Percentiles rank a stretch among this genome's conserved stretches.
Conservation (phyloP, 768 basidiomycete genomes). For the Suillus americanus region DNA sequence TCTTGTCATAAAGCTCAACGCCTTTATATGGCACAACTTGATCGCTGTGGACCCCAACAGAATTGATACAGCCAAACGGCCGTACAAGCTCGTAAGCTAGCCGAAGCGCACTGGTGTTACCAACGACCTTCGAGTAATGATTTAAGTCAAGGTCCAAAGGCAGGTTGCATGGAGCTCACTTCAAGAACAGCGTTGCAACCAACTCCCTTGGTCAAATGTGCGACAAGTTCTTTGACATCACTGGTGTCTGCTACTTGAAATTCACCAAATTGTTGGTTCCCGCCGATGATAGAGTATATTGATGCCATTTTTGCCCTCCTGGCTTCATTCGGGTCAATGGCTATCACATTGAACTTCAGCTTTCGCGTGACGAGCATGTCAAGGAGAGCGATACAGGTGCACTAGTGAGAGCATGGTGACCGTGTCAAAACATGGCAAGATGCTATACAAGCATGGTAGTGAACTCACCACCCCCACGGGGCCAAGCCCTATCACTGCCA, state of each 20-base stretch:
- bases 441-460: slow-evolving; percentile 2
- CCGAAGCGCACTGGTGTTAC: slow-evolving; percentile 60
- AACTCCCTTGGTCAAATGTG: slow-evolving; percentile 52
- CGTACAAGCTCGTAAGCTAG: slow-evolving; percentile 71
- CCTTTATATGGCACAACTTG: slow-evolving; percentile 55
- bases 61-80: slow-evolving; percentile 72
- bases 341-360: slow-evolving; percentile 55
- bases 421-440: neutral
- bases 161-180: slow-evolving; percentile 34
- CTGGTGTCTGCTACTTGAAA: slow-evolving; percentile 53
- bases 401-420: slow-evolving; percentile 33
- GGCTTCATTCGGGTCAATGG: slow-evolving; percentile 58
- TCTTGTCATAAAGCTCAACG: slow-evolving; percentile 67
- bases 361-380: slow-evolving; percentile 51
- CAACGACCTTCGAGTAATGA: slow-evolving; percentile 54
- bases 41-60: slow-evolving; percentile 70
- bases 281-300: slow-evolving; percentile 53
- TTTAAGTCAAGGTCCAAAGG: too few relatives aligned
- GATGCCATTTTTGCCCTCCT: slow-evolving; percentile 60
- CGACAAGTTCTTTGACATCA: slow-evolving; percentile 48
- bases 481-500: slow-evolving; percentile 74
- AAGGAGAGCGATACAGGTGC: slow-evolving; percentile 61
- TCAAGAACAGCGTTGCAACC: slow-evolving; percentile 71
- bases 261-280: slow-evolving; percentile 39
- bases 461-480: slow-evolving; percentile 67